Base-by-base conservation (phyloP, 768 basidiomycete species). In the Collybia mongolica region DNA sequence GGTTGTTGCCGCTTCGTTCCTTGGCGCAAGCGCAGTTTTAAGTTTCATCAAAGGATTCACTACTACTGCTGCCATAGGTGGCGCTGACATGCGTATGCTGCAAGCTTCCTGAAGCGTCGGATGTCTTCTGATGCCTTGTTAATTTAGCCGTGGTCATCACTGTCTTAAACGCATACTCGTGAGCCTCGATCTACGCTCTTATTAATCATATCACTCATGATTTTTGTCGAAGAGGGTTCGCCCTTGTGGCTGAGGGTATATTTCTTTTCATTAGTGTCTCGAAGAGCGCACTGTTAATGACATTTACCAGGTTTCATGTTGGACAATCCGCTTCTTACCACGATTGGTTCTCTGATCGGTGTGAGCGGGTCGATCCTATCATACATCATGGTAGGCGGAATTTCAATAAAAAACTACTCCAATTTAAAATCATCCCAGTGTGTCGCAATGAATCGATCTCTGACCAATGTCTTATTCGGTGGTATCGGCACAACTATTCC, bases 351-450 rank as follows among this genome's bases (percentile, higher is more conserved):
- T 18, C 70, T 94, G 42, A 94, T 94, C 51, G 92, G 91, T 35
- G 92, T 93, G 62, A 90, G 88, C 66, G 92, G 92, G 42, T 91
- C 89, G 12, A 94, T 94, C 61, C 77, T 94, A 43, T 92, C 90
- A 9, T 93, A 94, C 59, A 93, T 94, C 63, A 94, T 93, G 92
- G 92, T 90, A 58, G 55, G 79, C 52, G 22, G 29, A 18, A 32
- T 32, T 32, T 11, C 14, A 14, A 28, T 32, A 3, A 11, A 11
- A 14, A 32, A 48, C 24, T 44, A 14, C 18, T 18, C 47, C 48
- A 20, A 39, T 44, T 52, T 55, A 29, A 54, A 24, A 12, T 4
- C 45, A 37, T 44, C 40, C 32, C 11, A 93, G 92, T 94, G 92
- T 61, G 85, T 92, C 49, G 91, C 92, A 14, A 94, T 94, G 92